Evolutionary conservation across 2,329 filamentous ascomycete genomes (phyloP).

Genomic region (Fusarium scirpi): DNA sequence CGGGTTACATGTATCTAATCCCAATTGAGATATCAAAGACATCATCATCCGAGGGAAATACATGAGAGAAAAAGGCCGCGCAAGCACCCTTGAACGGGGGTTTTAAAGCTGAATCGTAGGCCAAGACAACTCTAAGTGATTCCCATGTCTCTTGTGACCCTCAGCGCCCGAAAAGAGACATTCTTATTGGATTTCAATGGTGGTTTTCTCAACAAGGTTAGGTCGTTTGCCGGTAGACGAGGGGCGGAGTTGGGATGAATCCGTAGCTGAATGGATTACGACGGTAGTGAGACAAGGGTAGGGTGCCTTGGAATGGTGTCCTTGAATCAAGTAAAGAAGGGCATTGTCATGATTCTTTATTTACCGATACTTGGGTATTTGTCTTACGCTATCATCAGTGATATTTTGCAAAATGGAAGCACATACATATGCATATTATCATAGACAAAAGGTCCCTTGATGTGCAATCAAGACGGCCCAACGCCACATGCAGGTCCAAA

Average conservation of each 20-base stretch:
- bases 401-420: background rate
- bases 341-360: background rate
- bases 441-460: background rate
- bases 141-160: slow-evolving; percentile 22
- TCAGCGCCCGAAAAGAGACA: background rate
- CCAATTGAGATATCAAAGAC: slow-evolving; percentile 27
- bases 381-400: background rate
- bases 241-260: slow-evolving; percentile 19
- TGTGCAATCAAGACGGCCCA: slow-evolving; percentile 1
- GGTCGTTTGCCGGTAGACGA: slow-evolving; percentile 2
- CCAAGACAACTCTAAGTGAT: slow-evolving; percentile 20
- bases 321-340: background rate
- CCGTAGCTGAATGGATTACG: slow-evolving; percentile 23
- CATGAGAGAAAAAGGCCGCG: slow-evolving; percentile 12
- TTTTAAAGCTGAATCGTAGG: slow-evolving; percentile 7
- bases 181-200: slow-evolving; percentile 7
- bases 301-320: background rate
- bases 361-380: background rate
- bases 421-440: background rate
- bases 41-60: slow-evolving; percentile 7
- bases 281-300: slow-evolving; percentile 17
- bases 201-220: slow-evolving; percentile 14
- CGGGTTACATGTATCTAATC: slow-evolving; percentile 12
- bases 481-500: slow-evolving; percentile 22
- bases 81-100: slow-evolving; percentile 5